These are phyloP conservation scores for Pseudoperonospora humuli DNA, from an alignment of 352 stramenopile genomes.

Conservation along the genomic window DNA sequence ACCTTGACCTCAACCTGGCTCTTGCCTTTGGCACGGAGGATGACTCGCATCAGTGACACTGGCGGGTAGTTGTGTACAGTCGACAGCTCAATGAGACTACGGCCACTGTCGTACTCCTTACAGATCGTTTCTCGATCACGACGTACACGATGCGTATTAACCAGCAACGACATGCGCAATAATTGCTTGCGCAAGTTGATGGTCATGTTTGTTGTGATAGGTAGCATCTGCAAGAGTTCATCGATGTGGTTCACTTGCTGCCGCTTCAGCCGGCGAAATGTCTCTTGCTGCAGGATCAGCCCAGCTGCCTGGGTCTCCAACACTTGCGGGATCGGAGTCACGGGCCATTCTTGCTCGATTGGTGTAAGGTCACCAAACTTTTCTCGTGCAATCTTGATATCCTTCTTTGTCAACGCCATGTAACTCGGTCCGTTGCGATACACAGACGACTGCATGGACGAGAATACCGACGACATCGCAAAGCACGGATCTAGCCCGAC, in stretches of 20 bases:
- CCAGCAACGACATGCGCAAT: conserved; percentile 74
- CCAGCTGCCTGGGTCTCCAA: conserved; percentile 76
- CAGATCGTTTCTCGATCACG: conserved; percentile 48
- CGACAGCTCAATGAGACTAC: conserved; percentile 72
- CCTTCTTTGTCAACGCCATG: conserved; percentile 37
- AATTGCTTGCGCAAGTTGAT: conserved; percentile 82
- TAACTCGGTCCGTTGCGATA: conserved; percentile 59
- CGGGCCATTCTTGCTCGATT: conserved; percentile 55
- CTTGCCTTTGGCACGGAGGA: conserved; percentile 57
- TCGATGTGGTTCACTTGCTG: conserved; percentile 79
- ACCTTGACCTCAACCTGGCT: conserved; percentile 57
- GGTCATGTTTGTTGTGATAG: conserved; percentile 84
- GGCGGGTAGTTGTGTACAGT: conserved; percentile 73
- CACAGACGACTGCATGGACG: conserved; percentile 66
- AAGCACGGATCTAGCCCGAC: conserved; percentile 81
- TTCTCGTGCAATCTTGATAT: conserved; percentile 35
- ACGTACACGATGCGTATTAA: conserved; percentile 81
- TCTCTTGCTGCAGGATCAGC: conserved; percentile 77
- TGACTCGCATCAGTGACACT: conserved; percentile 78
- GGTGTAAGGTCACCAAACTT: conserved; percentile 63
- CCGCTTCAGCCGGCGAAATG: conserved; percentile 76
- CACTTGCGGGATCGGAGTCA: conserved; percentile 71
- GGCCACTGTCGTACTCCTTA: conserved; percentile 61
- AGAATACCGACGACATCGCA: conserved; percentile 79
- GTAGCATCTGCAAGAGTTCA: conserved; percentile 72